Conservation (phyloP, 2,329 filamentous ascomycete species). For the Coniochaeta pulveracea region DNA sequence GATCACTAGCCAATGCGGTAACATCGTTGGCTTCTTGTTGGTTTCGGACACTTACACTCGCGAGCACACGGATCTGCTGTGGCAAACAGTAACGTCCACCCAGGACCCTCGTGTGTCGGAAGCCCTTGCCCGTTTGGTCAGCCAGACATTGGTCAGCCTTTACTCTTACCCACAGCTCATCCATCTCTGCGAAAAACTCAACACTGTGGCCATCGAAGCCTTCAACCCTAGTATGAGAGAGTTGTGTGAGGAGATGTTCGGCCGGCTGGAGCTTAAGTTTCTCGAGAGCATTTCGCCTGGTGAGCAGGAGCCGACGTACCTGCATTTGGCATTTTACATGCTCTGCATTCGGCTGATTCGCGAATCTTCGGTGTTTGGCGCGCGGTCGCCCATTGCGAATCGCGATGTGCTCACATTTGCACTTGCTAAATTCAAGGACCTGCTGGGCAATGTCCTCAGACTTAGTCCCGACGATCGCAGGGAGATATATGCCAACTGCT, state of each 20-base stretch:
- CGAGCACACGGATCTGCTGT: slow-evolving; percentile 67
- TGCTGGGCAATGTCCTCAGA: slow-evolving; percentile 53
- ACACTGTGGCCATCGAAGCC: slow-evolving; percentile 47
- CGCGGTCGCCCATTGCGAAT: slow-evolving; percentile 43
- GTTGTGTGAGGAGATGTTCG: slow-evolving; percentile 48
- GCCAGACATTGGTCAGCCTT: slow-evolving; percentile 33
- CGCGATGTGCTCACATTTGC: slow-evolving; percentile 55
- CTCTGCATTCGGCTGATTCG: slow-evolving; percentile 57
- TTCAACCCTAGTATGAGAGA: slow-evolving; percentile 52
- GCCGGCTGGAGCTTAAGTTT: slow-evolving; percentile 19
- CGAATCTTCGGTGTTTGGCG: slow-evolving; percentile 50
- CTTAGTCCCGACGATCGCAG: slow-evolving; percentile 43
- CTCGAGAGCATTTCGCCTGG: slow-evolving; percentile 13
- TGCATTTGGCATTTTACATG: slow-evolving; percentile 33
- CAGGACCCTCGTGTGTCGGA: slow-evolving; percentile 79
- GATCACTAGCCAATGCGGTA: slow-evolving; percentile 68
- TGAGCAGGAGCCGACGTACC: slow-evolving; percentile 25
- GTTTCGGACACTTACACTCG: slow-evolving; percentile 65
- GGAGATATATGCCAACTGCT: slow-evolving; percentile 54
- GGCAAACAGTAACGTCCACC: slow-evolving; percentile 70
- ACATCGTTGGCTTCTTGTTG: slow-evolving; percentile 78
- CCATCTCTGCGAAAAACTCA: slow-evolving; percentile 62
- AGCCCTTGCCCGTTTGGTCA: slow-evolving; percentile 60
- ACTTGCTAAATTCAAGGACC: slow-evolving; percentile 44
- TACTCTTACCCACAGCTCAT: slow-evolving; percentile 39